Conservation (phyloP, 345 rosid species). For the Eucalyptus regnans region DNA sequence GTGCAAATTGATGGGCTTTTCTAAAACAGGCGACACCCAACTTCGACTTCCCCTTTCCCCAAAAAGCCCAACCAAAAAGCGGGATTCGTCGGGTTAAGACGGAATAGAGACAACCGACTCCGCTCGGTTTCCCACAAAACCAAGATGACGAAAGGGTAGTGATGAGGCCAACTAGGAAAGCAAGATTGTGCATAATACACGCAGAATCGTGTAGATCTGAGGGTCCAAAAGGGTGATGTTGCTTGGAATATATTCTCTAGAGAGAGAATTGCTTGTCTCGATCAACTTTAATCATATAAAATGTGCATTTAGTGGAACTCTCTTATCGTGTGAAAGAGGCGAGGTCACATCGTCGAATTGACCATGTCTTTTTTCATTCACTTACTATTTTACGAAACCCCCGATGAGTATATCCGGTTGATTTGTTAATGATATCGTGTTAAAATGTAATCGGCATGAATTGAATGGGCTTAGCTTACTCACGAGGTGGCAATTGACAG, state of each 20-base stretch:
- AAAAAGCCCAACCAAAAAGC: neutral
- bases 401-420: rapidly evolving
- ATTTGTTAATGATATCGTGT: too few relatives aligned
- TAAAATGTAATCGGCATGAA: too few relatives aligned
- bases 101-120: neutral
- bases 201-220: neutral
- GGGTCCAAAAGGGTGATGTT: neutral
- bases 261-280: neutral
- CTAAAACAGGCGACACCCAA: neutral
- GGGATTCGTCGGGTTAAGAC: too few relatives aligned
- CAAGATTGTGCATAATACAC: neutral
- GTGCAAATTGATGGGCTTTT: neutral
- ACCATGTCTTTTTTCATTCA: too few relatives aligned
- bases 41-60: neutral
- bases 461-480: neutral
- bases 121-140: neutral
- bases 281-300: too few relatives aligned
- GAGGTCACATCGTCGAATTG: rapidly evolving
- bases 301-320: too few relatives aligned
- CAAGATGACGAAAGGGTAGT: neutral
- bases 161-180: neutral
- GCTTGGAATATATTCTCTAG: neutral
- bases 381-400: too few relatives aligned
- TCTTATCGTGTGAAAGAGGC: too few relatives aligned
- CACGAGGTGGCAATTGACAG: neutral